Conservation (phyloP, 2,329 filamentous ascomycete genomes). For the Mycosphaerella sp. region DNA sequence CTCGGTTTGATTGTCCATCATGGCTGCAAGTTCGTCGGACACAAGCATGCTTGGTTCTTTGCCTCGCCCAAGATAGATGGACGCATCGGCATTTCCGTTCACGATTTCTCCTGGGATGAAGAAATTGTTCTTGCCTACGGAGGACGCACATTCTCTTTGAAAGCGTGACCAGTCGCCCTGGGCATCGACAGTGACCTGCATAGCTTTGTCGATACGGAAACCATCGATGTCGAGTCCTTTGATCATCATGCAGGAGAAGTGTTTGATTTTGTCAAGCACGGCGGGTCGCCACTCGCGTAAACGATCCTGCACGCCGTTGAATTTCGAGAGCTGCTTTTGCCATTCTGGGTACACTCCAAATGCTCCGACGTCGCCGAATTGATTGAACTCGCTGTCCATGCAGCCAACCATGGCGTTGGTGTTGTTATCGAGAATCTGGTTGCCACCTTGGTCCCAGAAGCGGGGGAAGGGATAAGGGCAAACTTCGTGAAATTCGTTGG, state of each 20-base stretch:
- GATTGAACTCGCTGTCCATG: slow-evolving; percentile 57
- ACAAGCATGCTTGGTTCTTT: slow-evolving; percentile 51
- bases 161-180: slow-evolving; percentile 52
- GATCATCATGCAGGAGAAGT: slow-evolving; percentile 59
- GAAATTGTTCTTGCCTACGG: slow-evolving; percentile 57
- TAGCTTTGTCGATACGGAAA: slow-evolving; percentile 61
- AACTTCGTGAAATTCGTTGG: slow-evolving; percentile 47
- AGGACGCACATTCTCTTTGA: slow-evolving; percentile 52
- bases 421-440: slow-evolving; percentile 44
- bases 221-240: slow-evolving; percentile 59
- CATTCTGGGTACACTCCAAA: slow-evolving; percentile 59
- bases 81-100: slow-evolving; percentile 54
- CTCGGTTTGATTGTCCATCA: slow-evolving; percentile 41
- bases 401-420: slow-evolving; percentile 48
- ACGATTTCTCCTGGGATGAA: slow-evolving; percentile 60
- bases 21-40: slow-evolving; percentile 43
- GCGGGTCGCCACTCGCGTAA: slow-evolving; percentile 57
- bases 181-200: slow-evolving; percentile 57
- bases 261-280: slow-evolving; percentile 52
- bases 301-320: slow-evolving; percentile 61
- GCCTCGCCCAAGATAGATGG: slow-evolving; percentile 57
- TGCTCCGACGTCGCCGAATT: slow-evolving; percentile 58
- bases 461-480: slow-evolving; percentile 52
- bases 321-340: slow-evolving; percentile 59
- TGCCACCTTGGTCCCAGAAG: slow-evolving; percentile 56